phyloP scores from a whole-genome alignment of 441 rosid genomes.

The Lepidium campestre region DNA sequence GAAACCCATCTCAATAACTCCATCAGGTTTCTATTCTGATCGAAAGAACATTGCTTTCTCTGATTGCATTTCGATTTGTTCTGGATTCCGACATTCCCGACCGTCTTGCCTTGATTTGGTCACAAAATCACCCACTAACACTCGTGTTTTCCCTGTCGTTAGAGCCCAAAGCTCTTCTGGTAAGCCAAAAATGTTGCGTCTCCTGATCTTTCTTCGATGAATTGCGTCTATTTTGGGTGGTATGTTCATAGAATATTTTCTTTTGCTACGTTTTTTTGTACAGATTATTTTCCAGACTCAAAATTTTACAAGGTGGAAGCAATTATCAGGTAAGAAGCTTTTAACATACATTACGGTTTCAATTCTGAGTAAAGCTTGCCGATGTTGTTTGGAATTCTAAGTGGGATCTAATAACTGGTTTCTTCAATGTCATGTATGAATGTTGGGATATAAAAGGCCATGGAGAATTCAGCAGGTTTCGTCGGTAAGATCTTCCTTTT shows the following conservation, averaged over 20 bases:
- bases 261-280: neutral
- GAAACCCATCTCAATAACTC: conserved; percentile 25
- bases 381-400: neutral
- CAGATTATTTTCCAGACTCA: conserved; percentile 67
- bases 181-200: conserved; percentile 16
- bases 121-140: conserved; percentile 25
- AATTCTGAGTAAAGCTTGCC: neutral
- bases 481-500: conserved; percentile 45
- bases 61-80: conserved; percentile 26
- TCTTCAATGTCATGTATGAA: conserved; percentile 17
- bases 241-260: neutral
- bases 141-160: conserved; percentile 35
- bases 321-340: conserved; percentile 55
- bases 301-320: conserved; percentile 91
- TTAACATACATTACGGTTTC: neutral
- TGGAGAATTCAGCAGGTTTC: conserved; percentile 89
- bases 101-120: conserved; percentile 21
- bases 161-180: conserved; percentile 58
- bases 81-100: conserved; percentile 28
- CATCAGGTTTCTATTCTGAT: conserved; percentile 16
- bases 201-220: neutral
- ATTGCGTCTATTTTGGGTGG: neutral
- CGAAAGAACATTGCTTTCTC: conserved; percentile 28
- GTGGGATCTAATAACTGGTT: neutral
- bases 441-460: conserved; percentile 48